Evolutionary conservation across 768 basidiomycete species (phyloP).

Genomic region (Phaeolepiota aurea): DNA sequence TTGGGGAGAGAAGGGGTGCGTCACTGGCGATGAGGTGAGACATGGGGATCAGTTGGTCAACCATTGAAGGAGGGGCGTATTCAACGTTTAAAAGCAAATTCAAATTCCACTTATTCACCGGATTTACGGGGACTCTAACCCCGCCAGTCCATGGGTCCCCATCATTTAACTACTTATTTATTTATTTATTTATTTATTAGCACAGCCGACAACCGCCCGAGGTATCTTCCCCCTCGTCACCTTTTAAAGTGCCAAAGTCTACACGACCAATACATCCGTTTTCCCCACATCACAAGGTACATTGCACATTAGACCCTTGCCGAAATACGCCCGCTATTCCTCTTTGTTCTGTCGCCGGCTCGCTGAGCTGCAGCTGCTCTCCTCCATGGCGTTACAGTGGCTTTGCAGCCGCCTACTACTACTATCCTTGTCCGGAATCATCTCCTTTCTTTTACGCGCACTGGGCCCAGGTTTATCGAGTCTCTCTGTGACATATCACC

Average conservation of each 20-base stretch:
- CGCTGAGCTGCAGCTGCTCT: too few species aligned
- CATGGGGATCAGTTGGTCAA: conserved; percentile 31
- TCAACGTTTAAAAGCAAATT: too few species aligned
- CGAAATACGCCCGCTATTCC: neutral
- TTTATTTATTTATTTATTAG: neutral
- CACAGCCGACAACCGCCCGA: conserved; percentile 12
- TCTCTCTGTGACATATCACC: too few species aligned
- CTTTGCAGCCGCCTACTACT: too few species aligned
- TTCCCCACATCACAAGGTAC: conserved; percentile 15
- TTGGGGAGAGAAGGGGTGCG: conserved; percentile 48
- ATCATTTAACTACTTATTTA: conserved; percentile 8
- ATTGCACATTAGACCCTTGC: neutral
- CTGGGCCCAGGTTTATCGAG: too few species aligned
- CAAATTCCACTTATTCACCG: conserved; percentile 3
- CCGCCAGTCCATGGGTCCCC: neutral
- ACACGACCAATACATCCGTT: conserved; percentile 9
- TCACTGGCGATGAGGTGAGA: conserved; percentile 53
- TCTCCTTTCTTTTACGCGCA: too few species aligned
- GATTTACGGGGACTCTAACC: neutral
- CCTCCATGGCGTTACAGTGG: too few species aligned
- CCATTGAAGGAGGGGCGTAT: conserved; percentile 10
- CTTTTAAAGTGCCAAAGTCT: conserved; percentile 8
- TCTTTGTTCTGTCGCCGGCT: too few species aligned
- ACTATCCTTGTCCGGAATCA: too few species aligned
- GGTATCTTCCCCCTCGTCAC: conserved; percentile 1